Evolutionary conservation across 2,329 filamentous ascomycete genomes (phyloP).

Genomic region (Massarina eburnea): DNA sequence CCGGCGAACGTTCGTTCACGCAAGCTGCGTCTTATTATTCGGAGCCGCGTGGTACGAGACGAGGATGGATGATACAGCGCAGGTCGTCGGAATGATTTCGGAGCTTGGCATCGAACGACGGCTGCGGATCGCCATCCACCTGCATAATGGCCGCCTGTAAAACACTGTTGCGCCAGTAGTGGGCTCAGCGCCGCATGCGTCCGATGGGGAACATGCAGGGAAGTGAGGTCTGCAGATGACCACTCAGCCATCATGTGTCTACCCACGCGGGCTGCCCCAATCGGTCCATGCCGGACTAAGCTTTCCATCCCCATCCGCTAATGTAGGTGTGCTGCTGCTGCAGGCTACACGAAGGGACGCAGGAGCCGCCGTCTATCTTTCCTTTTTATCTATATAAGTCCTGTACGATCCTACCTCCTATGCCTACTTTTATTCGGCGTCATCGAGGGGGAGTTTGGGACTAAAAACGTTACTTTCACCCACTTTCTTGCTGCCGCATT

Average conservation of each 20-base stretch:
- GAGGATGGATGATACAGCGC: too few relatives aligned
- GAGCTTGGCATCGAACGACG: slow-evolving; percentile 5
- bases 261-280: slow-evolving; percentile 35
- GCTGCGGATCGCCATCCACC: slow-evolving; percentile 31
- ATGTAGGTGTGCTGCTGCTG: slow-evolving; percentile 32
- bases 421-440: slow-evolving; percentile 17
- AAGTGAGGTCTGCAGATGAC: slow-evolving; percentile 31
- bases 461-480: slow-evolving; percentile 7
- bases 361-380: slow-evolving; percentile 17
- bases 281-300: slow-evolving; percentile 37
- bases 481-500: slow-evolving; percentile 16
- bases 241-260: slow-evolving; percentile 26
- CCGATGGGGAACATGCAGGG: slow-evolving; percentile 22
- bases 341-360: slow-evolving; percentile 22
- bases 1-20: slow-evolving; percentile 29
- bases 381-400: slow-evolving; percentile 33
- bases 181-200: slow-evolving; percentile 24
- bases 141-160: slow-evolving; percentile 34
- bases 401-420: slow-evolving; percentile 23
- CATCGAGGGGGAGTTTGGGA: slow-evolving; percentile 23
- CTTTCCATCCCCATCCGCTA: slow-evolving; percentile 40
- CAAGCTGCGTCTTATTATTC: slow-evolving; percentile 17
- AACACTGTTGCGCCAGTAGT: slow-evolving; percentile 23
- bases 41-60: too few relatives aligned
- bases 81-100: too few relatives aligned